phyloP scores from a whole-genome alignment of 2,329 filamentous ascomycete genomes.

The Gaeumannomyces sp. region DNA sequence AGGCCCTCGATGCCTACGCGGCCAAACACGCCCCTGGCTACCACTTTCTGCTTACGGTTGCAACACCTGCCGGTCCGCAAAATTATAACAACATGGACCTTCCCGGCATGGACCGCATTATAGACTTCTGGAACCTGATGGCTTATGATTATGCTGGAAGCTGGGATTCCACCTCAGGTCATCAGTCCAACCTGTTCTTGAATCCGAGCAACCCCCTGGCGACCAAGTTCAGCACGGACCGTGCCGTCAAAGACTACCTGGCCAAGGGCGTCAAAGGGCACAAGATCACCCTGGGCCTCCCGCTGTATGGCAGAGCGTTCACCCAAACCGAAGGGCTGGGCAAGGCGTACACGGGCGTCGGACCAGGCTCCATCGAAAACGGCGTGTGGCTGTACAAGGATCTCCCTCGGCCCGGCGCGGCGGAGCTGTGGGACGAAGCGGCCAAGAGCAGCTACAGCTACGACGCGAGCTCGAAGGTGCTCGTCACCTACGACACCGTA shows the following conservation, averaged over 20 bases:
- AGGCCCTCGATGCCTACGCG: constrained; percentile 27
- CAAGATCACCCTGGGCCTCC: constrained; percentile 72
- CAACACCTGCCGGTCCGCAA: constrained; percentile 32
- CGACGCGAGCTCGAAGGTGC: constrained; percentile 47
- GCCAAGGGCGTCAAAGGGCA: constrained; percentile 47
- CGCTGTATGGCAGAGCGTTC: constrained; percentile 75
- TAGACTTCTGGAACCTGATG: constrained; percentile 57
- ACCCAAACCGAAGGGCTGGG: constrained; percentile 62
- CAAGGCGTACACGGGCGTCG: constrained; percentile 55
- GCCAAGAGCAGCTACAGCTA: constrained; percentile 67
- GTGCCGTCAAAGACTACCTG: constrained; percentile 59
- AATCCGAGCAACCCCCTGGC: constrained; percentile 42
- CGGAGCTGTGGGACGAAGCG: constrained; percentile 48
- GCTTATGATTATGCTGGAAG: constrained; percentile 63
- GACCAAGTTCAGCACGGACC: constrained; percentile 64
- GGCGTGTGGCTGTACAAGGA: constrained; percentile 71
- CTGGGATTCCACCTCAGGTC: constrained; percentile 54
- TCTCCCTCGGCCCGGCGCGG: constrained; percentile 55
- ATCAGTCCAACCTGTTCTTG: constrained; percentile 64
- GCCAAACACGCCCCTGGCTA: constrained; percentile 22
- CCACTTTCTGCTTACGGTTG: constrained; percentile 28
- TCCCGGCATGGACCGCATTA: constrained; percentile 37
- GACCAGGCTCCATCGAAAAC: constrained; percentile 48
- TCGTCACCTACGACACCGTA: constrained; percentile 66
- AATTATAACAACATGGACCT: constrained; percentile 40